Evolutionary conservation across 2,329 filamentous ascomycete genomes (phyloP).

Genomic region (Cercospora janseana): DNA sequence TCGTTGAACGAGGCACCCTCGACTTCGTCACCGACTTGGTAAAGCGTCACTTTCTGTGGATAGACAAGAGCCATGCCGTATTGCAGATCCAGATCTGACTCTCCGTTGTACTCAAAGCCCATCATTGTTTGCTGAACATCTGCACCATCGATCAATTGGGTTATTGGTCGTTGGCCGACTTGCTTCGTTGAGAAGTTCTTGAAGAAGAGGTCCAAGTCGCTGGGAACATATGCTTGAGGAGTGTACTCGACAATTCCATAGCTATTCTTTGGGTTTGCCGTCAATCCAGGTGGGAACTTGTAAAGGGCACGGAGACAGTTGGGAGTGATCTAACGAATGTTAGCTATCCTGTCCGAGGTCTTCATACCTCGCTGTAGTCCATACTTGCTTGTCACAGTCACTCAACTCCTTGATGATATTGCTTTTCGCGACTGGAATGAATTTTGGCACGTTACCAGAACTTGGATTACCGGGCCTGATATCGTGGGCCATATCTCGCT

Average conservation of each 20-base stretch:
- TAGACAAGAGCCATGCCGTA: constrained; percentile 54
- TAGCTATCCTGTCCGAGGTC: constrained; percentile 19
- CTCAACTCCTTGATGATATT: constrained; percentile 17
- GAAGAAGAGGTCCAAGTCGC: constrained; percentile 42
- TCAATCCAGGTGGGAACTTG: constrained; percentile 37
- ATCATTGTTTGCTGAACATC: constrained; percentile 24
- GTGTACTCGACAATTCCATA: constrained; percentile 50
- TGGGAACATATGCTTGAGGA: constrained; percentile 41
- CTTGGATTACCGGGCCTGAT: constrained; percentile 14
- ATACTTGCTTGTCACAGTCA: constrained; percentile 22
- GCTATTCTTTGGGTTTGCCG: constrained; percentile 40
- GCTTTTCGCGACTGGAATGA: constrained; percentile 14
- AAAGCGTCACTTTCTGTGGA: constrained; percentile 51
- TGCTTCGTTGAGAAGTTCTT: constrained; percentile 16
- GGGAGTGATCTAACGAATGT: constrained; percentile 37
- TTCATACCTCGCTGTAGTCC: not conserved
- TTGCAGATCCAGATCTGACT: constrained; percentile 56
- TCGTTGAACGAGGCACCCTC: constrained; percentile 38
- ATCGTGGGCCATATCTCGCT: constrained; percentile 20
- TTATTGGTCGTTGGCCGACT: constrained; percentile 31
- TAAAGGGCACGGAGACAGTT: constrained; percentile 47
- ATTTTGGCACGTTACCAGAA: constrained; percentile 20
- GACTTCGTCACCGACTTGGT: constrained; percentile 44
- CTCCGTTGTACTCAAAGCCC: constrained; percentile 43
- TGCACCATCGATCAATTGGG: constrained; percentile 27